phyloP scores from a whole-genome alignment of 331 rosid genomes.

The Pyracantha coccinea region DNA sequence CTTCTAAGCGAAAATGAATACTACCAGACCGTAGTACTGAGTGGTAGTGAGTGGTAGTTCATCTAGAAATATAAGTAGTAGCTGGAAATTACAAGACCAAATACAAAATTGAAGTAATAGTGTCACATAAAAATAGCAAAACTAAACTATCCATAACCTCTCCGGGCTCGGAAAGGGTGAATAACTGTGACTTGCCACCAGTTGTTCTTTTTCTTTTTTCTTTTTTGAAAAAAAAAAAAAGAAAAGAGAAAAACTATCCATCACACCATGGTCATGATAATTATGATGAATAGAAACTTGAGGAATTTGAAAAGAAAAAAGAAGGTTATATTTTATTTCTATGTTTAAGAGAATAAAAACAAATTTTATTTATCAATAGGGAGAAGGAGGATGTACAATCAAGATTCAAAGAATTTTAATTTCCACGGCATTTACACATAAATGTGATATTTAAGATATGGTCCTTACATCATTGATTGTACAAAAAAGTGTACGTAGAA shows the following conservation, averaged over 20 bases:
- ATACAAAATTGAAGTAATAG: background rate
- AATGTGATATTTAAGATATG: background rate
- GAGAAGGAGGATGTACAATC: background rate
- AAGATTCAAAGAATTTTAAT: no score
- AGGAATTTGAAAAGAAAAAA: background rate
- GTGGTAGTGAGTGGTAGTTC: no score
- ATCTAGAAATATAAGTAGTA: background rate
- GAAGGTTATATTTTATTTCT: background rate
- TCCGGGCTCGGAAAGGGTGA: rapidly evolving
- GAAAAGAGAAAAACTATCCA: background rate
- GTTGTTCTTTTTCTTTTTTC: no score
- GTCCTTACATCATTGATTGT: no score
- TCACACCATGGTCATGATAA: background rate
- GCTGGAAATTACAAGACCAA: background rate
- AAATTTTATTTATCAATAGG: background rate
- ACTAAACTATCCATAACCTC: no score
- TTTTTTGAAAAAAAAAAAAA: no score
- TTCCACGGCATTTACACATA: background rate
- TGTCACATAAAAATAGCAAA: no score
- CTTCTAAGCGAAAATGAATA: no score
- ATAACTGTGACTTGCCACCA: no score
- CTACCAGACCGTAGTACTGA: no score
- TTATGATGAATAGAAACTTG: background rate
- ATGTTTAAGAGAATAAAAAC: background rate
- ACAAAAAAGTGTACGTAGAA: no score